Percentiles rank a stretch among this genome's conserved stretches.
phyloP scores from a whole-genome alignment of 2,329 filamentous ascomycete genomes.

The Acarospora socialis region DNA sequence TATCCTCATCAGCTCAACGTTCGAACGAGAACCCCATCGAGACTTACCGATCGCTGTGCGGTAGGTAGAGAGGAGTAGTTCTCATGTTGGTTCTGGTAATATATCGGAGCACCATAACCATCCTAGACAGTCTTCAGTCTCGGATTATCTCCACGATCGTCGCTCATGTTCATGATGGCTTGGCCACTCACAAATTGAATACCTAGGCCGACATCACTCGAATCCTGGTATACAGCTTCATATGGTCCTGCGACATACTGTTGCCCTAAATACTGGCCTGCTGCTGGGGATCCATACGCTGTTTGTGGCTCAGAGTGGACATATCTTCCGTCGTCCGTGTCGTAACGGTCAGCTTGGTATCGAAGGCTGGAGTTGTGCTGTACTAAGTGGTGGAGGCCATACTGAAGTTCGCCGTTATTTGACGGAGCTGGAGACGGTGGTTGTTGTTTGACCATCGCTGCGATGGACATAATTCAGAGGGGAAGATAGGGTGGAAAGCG shows the following conservation, averaged over 20 bases:
- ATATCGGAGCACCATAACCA: background rate
- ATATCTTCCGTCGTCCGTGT: too few species aligned
- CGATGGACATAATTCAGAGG: constrained; percentile 5
- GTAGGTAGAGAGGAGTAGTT: background rate
- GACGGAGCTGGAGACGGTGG: constrained; percentile 36
- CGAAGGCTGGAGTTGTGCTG: constrained; percentile 28
- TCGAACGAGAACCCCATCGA: too few species aligned
- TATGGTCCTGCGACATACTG: too few species aligned
- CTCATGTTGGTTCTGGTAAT: background rate
- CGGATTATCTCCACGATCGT: too few species aligned
- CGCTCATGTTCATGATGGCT: too few species aligned
- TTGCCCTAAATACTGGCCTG: too few species aligned
- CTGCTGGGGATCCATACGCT: too few species aligned
- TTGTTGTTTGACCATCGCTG: constrained; percentile 25
- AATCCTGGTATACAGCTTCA: constrained; percentile 4
- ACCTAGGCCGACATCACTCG: background rate
- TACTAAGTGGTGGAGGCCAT: constrained; percentile 30
- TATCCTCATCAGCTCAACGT: too few species aligned
- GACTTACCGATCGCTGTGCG: background rate
- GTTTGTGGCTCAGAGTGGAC: too few species aligned
- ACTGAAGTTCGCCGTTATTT: constrained; percentile 25
- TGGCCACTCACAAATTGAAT: background rate
- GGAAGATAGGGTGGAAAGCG: background rate
- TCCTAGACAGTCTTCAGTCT: background rate
- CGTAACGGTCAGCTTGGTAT: constrained; percentile 7